These are phyloP conservation scores for Candida railenensis DNA, from an alignment of 805 yeast genomes.

Conservation along the genomic window DNA sequence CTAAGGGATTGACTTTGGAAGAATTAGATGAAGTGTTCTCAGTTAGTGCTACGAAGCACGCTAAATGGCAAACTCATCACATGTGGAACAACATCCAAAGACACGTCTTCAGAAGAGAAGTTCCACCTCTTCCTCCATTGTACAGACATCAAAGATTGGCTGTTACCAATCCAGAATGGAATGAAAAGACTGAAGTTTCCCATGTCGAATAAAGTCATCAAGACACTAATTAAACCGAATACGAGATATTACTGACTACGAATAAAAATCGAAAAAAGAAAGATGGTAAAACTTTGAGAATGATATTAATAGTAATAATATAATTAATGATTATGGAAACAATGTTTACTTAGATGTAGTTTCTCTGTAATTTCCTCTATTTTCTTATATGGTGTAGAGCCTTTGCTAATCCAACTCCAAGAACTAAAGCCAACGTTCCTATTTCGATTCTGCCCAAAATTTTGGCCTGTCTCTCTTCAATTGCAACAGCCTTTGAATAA, in stretches of 20 bases:
- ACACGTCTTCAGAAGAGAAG: constrained; percentile 41
- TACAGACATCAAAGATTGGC: constrained; percentile 59
- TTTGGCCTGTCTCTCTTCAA: constrained; percentile 52
- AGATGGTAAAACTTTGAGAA: not conserved
- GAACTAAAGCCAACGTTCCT: constrained; percentile 8
- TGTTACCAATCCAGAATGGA: constrained; percentile 61
- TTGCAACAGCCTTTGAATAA: constrained; percentile 64
- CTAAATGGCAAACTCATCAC: constrained; percentile 36
- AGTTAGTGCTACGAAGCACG: constrained; percentile 57
- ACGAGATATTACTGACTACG: not conserved
- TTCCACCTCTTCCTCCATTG: constrained; percentile 53
- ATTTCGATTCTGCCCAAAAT: constrained; percentile 40
- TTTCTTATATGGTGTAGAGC: not conserved
- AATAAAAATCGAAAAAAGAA: not conserved
- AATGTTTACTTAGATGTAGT: not conserved
- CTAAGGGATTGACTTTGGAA: constrained; percentile 69
- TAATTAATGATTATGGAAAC: not conserved
- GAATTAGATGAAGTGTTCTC: constrained; percentile 73
- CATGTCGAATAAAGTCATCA: constrained; percentile 52
- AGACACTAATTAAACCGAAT: not conserved
- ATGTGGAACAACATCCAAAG: constrained; percentile 45
- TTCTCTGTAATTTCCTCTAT: not conserved
- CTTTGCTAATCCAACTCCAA: constrained; percentile 4
- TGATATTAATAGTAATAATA: not conserved
- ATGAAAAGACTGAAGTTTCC: constrained; percentile 53